phyloP scores from a whole-genome alignment of 139 green algal genomes.

The Dunaliella primolecta region DNA sequence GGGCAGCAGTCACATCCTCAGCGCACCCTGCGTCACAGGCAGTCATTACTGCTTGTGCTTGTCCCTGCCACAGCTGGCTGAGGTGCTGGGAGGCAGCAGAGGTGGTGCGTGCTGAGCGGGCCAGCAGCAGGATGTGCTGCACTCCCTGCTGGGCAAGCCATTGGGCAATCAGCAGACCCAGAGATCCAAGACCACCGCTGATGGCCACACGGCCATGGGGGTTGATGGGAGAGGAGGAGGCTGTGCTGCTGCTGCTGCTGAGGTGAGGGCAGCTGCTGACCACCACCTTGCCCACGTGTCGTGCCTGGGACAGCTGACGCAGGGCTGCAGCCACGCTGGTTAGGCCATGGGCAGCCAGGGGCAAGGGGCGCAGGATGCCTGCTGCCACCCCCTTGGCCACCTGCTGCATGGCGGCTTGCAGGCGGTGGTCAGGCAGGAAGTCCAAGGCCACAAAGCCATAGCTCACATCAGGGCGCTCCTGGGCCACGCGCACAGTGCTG shows the following conservation, averaged over 20 bases:
- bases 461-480: conserved; percentile 75
- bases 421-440: conserved; percentile 67
- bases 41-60: conserved; percentile 8
- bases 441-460: conserved; percentile 82
- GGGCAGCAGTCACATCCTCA: conserved; percentile 58
- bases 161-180: conserved; percentile 56
- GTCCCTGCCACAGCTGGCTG: conserved; percentile 13
- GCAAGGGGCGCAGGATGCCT: conserved; percentile 45
- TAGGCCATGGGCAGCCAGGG: conserved; percentile 35
- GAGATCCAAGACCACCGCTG: conserved; percentile 64
- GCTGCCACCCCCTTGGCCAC: conserved; percentile 33
- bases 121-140: conserved; percentile 47
- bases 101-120: conserved; percentile 36
- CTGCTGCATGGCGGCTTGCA: conserved; percentile 45
- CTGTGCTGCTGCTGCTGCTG: background rate
- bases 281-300: conserved; percentile 85
- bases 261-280: conserved; percentile 31
- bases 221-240: background rate
- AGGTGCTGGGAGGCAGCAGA: background rate
- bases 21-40: conserved; percentile 27
- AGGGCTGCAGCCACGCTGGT: conserved; percentile 58
- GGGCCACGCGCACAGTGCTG: conserved; percentile 46
- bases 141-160: conserved; percentile 50
- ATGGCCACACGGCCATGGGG: conserved; percentile 42
- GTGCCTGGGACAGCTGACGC: conserved; percentile 78